A percentile compares a stretch with the other conserved stretches of the same genome.
Conservation (phyloP, 345 rosid genomes). For the Gossypium rotundifolium region DNA sequence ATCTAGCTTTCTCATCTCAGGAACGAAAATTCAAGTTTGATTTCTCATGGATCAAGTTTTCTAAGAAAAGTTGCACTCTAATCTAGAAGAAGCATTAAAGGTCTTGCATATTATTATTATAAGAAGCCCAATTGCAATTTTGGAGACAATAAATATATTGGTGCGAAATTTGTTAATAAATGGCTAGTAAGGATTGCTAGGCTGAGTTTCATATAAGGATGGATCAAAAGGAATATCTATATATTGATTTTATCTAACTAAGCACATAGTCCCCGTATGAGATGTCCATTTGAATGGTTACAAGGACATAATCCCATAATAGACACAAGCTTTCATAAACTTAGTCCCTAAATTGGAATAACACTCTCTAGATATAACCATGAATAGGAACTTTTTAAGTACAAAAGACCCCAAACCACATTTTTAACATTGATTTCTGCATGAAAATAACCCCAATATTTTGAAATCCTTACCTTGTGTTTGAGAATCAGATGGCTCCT, state of each 20-base stretch:
- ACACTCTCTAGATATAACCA: slow-evolving; percentile 9
- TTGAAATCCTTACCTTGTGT: slow-evolving; percentile 41
- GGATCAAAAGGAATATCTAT: neutral
- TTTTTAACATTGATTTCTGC: neutral
- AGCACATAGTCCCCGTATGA: neutral
- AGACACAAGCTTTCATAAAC: neutral
- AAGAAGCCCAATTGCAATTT: neutral
- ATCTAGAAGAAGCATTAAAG: neutral
- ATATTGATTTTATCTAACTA: neutral
- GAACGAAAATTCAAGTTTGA: neutral
- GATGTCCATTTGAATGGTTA: neutral
- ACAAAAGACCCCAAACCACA: neutral
- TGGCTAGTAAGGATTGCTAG: neutral
- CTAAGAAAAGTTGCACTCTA: neutral
- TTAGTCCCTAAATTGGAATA: neutral
- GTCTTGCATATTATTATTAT: neutral
- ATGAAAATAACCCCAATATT: neutral
- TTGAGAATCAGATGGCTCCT: slow-evolving; percentile 63
- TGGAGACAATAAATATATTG: neutral
- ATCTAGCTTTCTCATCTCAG: neutral
- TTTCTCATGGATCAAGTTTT: neutral
- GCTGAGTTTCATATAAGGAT: neutral
- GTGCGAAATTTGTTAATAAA: neutral
- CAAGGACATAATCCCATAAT: neutral
- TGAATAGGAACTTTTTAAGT: neutral